phyloP scores from a whole-genome alignment of 225 moss, liverwort and hornwort genomes.

The Ulota crispa region DNA sequence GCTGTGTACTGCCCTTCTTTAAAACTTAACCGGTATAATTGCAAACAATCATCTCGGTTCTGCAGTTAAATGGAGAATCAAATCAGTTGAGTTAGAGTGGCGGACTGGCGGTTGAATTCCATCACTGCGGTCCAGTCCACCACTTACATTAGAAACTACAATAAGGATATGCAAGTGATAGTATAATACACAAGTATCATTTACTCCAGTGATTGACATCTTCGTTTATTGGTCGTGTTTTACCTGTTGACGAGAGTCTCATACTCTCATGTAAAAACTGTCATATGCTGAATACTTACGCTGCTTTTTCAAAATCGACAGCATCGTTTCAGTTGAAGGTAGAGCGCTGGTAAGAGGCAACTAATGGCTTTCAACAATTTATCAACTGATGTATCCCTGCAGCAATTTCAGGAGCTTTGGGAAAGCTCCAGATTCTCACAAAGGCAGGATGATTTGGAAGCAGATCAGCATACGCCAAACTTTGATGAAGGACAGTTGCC shows the following conservation, averaged over 20 bases:
- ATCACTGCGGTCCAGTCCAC: too few species aligned
- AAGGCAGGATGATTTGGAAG: slow-evolving; percentile 33
- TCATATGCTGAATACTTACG: neutral
- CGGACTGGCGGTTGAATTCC: too few species aligned
- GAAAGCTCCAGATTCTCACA: slow-evolving; percentile 43
- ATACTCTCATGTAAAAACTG: neutral
- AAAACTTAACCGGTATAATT: too few species aligned
- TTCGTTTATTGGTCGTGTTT: neutral
- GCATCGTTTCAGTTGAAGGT: neutral
- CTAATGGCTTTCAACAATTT: slow-evolving; percentile 48
- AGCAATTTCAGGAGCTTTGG: slow-evolving; percentile 59
- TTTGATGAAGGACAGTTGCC: slow-evolving; percentile 20
- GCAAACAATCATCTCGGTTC: too few species aligned
- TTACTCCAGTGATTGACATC: neutral
- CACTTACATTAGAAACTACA: too few species aligned
- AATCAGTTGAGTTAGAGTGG: too few species aligned
- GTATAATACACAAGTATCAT: neutral
- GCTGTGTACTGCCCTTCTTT: too few species aligned
- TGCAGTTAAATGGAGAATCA: too few species aligned
- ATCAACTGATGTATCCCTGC: slow-evolving; percentile 34
- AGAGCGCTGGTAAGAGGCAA: neutral
- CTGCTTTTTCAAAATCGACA: neutral
- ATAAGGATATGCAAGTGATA: too few species aligned
- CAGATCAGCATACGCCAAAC: slow-evolving; percentile 20
- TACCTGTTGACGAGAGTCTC: neutral